Conservation (phyloP, 305 asterid genomes). For the Fraxinus platypoda region DNA sequence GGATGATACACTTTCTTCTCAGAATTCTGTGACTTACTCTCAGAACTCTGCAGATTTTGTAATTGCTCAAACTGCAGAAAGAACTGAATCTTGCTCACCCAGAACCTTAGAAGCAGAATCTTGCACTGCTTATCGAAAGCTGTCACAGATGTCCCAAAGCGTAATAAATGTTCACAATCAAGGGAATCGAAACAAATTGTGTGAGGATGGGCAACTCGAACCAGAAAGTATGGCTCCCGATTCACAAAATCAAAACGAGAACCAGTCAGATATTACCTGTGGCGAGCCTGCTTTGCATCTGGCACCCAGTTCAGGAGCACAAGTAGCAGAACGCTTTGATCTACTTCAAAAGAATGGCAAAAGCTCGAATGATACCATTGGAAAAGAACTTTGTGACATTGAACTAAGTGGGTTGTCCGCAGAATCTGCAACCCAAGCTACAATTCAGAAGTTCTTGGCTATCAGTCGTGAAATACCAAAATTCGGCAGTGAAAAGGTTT, state of each 20-base stretch:
- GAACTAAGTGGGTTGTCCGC: slow-evolving; percentile 65
- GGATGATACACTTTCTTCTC: slow-evolving; percentile 67
- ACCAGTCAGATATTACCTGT: slow-evolving; percentile 16
- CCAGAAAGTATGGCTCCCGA: slow-evolving; percentile 32
- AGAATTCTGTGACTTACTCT: slow-evolving; percentile 59
- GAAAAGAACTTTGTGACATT: slow-evolving; percentile 36
- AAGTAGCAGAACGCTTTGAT: slow-evolving; percentile 27
- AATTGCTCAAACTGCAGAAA: slow-evolving; percentile 46
- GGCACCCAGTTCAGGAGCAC: slow-evolving; percentile 35
- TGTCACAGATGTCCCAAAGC: slow-evolving; percentile 56
- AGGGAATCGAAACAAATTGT: slow-evolving; percentile 30
- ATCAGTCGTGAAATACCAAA: slow-evolving; percentile 31
- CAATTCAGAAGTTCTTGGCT: slow-evolving; percentile 33
- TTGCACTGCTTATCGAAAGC: slow-evolving; percentile 46
- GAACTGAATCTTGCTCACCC: slow-evolving; percentile 43
- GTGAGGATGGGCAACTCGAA: slow-evolving; percentile 26
- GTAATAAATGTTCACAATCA: slow-evolving; percentile 40
- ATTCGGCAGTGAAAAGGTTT: slow-evolving; percentile 34
- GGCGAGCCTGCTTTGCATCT: slow-evolving; percentile 29
- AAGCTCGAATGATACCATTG: slow-evolving; percentile 24
- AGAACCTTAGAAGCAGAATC: slow-evolving; percentile 53
- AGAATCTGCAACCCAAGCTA: slow-evolving; percentile 61
- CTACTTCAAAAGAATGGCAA: slow-evolving; percentile 31
- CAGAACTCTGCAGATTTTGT: slow-evolving; percentile 59
- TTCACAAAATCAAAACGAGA: slow-evolving; percentile 42